Evolutionary conservation across 176 grass and related monocot species (phyloP).

Genomic region (Puccinellia tenuiflora): DNA sequence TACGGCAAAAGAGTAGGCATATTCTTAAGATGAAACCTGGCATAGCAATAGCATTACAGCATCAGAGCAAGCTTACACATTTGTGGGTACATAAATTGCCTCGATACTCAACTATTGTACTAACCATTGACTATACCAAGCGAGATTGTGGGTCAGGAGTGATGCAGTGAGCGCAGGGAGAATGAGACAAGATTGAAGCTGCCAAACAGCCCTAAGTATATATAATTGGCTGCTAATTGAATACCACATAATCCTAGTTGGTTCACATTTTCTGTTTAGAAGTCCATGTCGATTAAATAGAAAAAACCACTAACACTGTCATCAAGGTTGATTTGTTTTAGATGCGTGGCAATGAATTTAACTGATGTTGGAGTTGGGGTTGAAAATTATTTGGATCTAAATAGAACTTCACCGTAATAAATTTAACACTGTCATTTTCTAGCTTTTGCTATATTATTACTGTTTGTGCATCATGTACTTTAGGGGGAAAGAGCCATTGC

Average conservation of each 20-base stretch:
- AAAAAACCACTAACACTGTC: not conserved
- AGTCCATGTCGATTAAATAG: not conserved
- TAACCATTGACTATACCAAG: too few species aligned
- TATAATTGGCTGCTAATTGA: too few species aligned
- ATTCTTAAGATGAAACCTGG: too few species aligned
- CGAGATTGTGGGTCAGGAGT: not conserved
- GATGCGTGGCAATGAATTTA: not conserved
- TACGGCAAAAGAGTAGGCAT: conserved; percentile 17
- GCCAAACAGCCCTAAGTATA: not conserved
- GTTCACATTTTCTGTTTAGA: not conserved
- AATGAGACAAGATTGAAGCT: not conserved
- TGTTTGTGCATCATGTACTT: not conserved
- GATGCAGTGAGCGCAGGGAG: not conserved
- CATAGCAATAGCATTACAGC: too few species aligned
- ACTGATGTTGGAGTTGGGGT: not conserved
- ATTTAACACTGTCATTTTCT: not conserved
- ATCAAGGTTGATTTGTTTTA: not conserved
- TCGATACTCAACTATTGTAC: too few species aligned
- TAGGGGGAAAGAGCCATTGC: too few species aligned
- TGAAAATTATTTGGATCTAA: not conserved
- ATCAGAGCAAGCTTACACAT: too few species aligned
- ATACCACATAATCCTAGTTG: too few species aligned
- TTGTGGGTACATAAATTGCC: not conserved
- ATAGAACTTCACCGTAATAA: not conserved
- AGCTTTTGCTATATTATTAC: not conserved